Base-by-base conservation (phyloP, 2,329 filamentous ascomycete genomes). In the Gliomastix tumulicola region DNA sequence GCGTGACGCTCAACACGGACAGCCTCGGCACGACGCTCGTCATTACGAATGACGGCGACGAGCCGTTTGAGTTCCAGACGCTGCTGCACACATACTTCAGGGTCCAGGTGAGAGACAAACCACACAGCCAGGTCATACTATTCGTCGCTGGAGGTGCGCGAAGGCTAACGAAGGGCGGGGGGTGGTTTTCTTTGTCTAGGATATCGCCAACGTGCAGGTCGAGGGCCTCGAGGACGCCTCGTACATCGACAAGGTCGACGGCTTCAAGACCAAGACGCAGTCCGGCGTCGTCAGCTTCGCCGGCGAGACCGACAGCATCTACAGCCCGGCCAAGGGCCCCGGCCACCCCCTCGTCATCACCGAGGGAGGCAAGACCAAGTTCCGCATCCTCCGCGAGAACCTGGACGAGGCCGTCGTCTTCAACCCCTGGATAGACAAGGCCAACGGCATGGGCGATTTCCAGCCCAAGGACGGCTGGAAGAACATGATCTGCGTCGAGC, bases 351-450 rank as follows among this genome's bases (percentile, higher is more conserved):
- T 86, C 32, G 55, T 73, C 11, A 76, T 94, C 33, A 55, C 68
- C 13, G 79, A 85, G 50, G 72, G 63, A 34, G 81, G 77, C 41
- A 73, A 74, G 51, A 69, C 79, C 12, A 66, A 74, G 35, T 88
- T 84, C 65, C 79, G 80, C 41, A 71, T 97, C 38, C 76, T 83
- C 28, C 79, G 92, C 43, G 88, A 96, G 61, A 89, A 88, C 47
- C 72, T 98, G 47, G 75, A 76, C 43, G 87, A 97, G 48, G 81
- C 92, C 13, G 90, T 96, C 2, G 84, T 97, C 21, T 98, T 92
- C 92, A 98, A 98, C 63, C 92, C 92, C 3, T 96, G 90, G 88
- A 71, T 74, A 28, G 86, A 89, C 44, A 94, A 94, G 68, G 79
- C 86, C 2, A 76, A 79, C 49, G 73, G 73, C 6, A 94, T 95